Conservation (phyloP, 768 basidiomycete genomes). For the Kwoniella heveanensis region DNA sequence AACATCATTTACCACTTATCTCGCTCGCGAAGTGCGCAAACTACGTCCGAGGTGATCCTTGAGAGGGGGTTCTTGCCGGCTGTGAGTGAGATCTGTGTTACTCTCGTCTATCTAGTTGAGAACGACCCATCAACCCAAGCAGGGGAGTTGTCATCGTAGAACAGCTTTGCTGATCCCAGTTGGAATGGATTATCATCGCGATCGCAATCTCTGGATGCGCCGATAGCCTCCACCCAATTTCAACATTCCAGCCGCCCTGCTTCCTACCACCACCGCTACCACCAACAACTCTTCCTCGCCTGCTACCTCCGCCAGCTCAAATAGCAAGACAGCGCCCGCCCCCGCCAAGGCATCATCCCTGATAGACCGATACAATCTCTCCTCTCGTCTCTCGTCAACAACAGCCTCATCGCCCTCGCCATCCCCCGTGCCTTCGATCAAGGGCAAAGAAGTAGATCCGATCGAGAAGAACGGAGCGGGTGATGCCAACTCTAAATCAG, state of each 20-base stretch:
- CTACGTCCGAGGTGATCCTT: conserved; percentile 52
- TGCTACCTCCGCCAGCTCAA: conserved; percentile 4
- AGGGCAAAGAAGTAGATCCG: conserved; percentile 38
- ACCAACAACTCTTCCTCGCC: conserved; percentile 20
- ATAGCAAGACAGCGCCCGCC: neutral
- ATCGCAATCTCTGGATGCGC: too few relatives aligned
- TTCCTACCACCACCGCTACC: conserved; percentile 35
- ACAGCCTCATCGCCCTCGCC: neutral
- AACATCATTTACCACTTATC: conserved; percentile 50
- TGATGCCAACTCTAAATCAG: neutral
- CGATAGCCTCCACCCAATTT: conserved; percentile 46
- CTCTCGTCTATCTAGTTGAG: too few relatives aligned
- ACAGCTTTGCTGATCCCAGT: too few relatives aligned
- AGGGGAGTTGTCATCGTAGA: too few relatives aligned
- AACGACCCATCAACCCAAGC: too few relatives aligned
- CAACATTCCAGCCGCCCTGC: conserved; percentile 43
- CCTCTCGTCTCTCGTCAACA: conserved; percentile 11
- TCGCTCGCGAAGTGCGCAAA: conserved; percentile 47
- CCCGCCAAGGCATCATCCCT: conserved; percentile 28
- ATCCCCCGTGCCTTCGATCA: conserved; percentile 23
- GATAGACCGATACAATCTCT: conserved; percentile 50
- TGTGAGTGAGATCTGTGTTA: conserved; percentile 25
- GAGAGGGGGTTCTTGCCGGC: conserved; percentile 47
- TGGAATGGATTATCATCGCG: neutral
- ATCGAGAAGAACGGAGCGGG: conserved; percentile 3